These are phyloP conservation scores for Escallonia herrerae DNA, from an alignment of 129 eudicot genomes.

Conservation along the genomic window DNA sequence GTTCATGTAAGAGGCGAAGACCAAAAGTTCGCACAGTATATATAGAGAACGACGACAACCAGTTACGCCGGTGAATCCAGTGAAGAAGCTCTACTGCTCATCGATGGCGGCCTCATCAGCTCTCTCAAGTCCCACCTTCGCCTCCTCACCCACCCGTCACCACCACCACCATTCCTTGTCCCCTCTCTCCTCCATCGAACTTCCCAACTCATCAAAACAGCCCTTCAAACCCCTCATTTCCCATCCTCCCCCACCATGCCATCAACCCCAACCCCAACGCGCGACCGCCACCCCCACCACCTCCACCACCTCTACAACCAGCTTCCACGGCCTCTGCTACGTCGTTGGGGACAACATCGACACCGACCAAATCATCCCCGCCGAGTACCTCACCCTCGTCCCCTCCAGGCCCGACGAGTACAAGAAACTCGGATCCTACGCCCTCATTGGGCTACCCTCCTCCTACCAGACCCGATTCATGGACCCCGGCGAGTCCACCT, in stretches of 20 bases:
- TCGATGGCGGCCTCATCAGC: slow-evolving; percentile 23
- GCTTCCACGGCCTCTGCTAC: slow-evolving; percentile 88
- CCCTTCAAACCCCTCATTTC: slow-evolving; percentile 23
- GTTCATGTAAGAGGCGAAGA: no score
- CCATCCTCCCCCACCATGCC: background rate
- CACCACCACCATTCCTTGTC: slow-evolving; percentile 7
- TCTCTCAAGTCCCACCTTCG: slow-evolving; percentile 1
- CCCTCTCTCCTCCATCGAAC: slow-evolving; percentile 16
- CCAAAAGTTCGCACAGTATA: no score
- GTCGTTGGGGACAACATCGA: slow-evolving; percentile 96
- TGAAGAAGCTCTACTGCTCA: background rate
- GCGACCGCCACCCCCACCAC: slow-evolving; percentile 20
- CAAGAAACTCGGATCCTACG: slow-evolving; percentile 87
- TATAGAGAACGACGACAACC: no score
- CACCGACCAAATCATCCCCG: slow-evolving; percentile 95
- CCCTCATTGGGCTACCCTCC: slow-evolving; percentile 65
- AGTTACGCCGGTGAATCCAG: no score
- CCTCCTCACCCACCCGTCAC: slow-evolving; percentile 9
- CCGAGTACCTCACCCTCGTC: slow-evolving; percentile 87
- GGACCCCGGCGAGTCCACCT: slow-evolving; percentile 28
- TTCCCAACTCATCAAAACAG: slow-evolving; percentile 8
- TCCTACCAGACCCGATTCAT: slow-evolving; percentile 62
- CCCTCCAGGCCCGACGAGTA: slow-evolving; percentile 95
- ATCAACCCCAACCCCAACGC: background rate
- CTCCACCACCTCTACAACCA: slow-evolving; percentile 25